Percentiles rank a stretch among this genome's conserved stretches.
phyloP scores from a whole-genome alignment of 163 green algal genomes.

The Smithsoniella earleae region DNA sequence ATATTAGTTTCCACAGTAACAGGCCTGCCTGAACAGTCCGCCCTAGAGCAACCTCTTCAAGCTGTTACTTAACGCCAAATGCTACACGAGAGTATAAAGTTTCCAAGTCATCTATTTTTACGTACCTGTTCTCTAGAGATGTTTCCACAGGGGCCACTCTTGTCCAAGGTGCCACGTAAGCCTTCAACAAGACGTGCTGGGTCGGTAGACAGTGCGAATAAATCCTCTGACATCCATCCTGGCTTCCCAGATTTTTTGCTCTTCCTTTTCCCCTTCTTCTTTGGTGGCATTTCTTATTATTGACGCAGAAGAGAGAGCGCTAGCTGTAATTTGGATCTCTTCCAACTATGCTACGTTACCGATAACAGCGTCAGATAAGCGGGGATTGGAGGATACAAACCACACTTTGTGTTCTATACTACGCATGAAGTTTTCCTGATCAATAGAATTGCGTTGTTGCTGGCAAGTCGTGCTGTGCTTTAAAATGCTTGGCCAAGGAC shows the following conservation, averaged over 20 bases:
- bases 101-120: neutral
- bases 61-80: neutral
- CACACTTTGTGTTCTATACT: too few species aligned
- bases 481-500: too few species aligned
- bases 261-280: constrained; percentile 31
- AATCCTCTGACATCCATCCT: constrained; percentile 36
- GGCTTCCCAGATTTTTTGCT: constrained; percentile 32
- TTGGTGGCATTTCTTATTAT: too few species aligned
- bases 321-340: too few species aligned
- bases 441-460: too few species aligned
- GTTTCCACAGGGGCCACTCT: neutral
- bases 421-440: too few species aligned
- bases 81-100: neutral
- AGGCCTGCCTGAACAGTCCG: constrained; percentile 32
- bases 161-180: constrained; percentile 31
- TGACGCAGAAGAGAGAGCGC: too few species aligned
- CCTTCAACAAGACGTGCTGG: constrained; percentile 29
- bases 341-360: too few species aligned
- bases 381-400: too few species aligned
- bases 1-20: constrained; percentile 35
- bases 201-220: constrained; percentile 34
- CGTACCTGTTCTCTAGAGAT: constrained; percentile 30
- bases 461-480: too few species aligned
- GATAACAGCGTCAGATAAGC: too few species aligned
- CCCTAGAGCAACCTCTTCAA: neutral